Base-by-base conservation (phyloP, 2,329 filamentous ascomycete species). In the Cercospora nicotianae region DNA sequence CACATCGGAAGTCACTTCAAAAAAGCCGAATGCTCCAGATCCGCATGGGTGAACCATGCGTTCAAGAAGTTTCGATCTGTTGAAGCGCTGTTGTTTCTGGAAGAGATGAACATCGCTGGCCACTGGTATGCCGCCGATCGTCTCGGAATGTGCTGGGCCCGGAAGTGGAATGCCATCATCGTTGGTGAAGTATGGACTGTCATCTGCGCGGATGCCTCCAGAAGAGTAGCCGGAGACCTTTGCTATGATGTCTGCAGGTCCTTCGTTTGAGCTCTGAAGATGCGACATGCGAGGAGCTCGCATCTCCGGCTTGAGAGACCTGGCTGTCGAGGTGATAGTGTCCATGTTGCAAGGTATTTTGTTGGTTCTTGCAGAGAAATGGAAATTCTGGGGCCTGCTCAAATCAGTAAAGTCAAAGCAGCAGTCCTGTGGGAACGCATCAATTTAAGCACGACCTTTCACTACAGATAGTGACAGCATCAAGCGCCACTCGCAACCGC, bases 71-170 rank as follows among this genome's bases (percentile, higher is more conserved):
- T 53, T 53, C 48, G 48, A 53, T 13, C 48, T 53, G 23, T 53
- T 53, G 48, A 53, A 53, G 48, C 48, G 48, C 48, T 53, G 48
- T 18, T 53, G 48, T 28, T 53, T 53, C 48, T 53, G 48, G 48
- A 53, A 53, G 13, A 53, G 48, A 53, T 53, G 48, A 4, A 53
- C 20, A 53, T 53, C 48, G 23, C 48, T 53, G 5, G 48, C 48
- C 0, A 53, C 5, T 53, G 48, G 48, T 2, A 53, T 53, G 6
- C 48, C 48, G 48, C 48, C 48, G 3, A 53, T 16, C 5, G 48
- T 53, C 48, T 53, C 28, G 48, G 48, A 53, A 7, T 53, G 48
- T 53, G 48, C 48, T 13, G 48, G 48, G 5, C 28, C 48, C 3
- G 48, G 48, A 16, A 53, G 48, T 2, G 48, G 48, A 16, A 53